Evolutionary conservation across 1,139 yeast species (phyloP).

Genomic region (Diutina neorugosa): DNA sequence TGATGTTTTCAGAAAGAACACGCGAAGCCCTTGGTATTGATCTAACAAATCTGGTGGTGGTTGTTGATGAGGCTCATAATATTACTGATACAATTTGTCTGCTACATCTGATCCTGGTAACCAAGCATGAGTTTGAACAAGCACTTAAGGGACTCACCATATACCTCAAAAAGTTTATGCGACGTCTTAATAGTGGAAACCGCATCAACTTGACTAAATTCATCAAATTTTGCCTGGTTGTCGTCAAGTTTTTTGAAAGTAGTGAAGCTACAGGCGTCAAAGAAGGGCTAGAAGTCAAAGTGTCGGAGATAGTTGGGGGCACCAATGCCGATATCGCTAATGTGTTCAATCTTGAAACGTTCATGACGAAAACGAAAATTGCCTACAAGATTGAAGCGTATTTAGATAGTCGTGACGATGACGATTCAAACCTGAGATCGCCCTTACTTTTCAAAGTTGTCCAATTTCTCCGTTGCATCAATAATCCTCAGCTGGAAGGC

Average conservation of each 20-base stretch:
- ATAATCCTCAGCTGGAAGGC: conserved; percentile 77
- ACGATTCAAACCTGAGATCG: conserved; percentile 6
- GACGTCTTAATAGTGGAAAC: conserved; percentile 61
- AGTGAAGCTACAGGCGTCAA: conserved; percentile 5
- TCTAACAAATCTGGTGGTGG: conserved; percentile 51
- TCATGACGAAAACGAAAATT: conserved; percentile 56
- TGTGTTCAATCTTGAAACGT: conserved; percentile 53
- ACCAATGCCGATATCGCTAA: conserved; percentile 65
- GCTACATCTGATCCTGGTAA: conserved; percentile 51
- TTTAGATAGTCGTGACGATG: conserved; percentile 22
- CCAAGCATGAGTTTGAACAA: conserved; percentile 33
- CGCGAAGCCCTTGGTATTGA: conserved; percentile 49
- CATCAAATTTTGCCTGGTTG: conserved; percentile 39
- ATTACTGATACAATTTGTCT: conserved; percentile 65
- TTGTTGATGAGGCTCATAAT: conserved; percentile 92
- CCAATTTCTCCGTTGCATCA: conserved; percentile 49
- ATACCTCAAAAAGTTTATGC: conserved; percentile 50
- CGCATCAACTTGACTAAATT: conserved; percentile 59
- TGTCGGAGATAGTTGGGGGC: conserved; percentile 38
- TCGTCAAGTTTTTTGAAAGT: conserved; percentile 12
- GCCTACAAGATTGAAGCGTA: conserved; percentile 79
- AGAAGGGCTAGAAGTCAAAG: conserved; percentile 45
- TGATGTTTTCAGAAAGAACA: conserved; percentile 54
- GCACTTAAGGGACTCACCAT: conserved; percentile 35
- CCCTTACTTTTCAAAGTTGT: conserved; percentile 61